phyloP scores from a whole-genome alignment of 805 yeast species.

The Tetrapisispora nanseiensis region DNA sequence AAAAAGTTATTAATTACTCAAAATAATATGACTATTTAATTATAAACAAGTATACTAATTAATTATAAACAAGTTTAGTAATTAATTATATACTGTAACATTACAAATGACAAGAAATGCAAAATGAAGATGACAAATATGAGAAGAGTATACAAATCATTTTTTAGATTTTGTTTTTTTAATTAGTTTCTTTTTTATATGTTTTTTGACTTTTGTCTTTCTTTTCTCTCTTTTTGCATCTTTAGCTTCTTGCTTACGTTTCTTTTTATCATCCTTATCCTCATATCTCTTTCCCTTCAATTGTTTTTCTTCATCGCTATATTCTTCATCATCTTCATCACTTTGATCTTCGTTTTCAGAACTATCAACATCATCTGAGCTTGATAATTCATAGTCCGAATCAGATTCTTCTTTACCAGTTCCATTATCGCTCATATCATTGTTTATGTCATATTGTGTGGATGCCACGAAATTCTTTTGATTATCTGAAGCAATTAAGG shows the following conservation, averaged over 20 bases:
- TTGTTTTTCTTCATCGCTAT: slow-evolving; percentile 30
- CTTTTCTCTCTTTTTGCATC: slow-evolving; percentile 72
- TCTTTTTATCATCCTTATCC: slow-evolving; percentile 69
- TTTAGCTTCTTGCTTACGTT: slow-evolving; percentile 65
- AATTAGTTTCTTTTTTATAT: slow-evolving; percentile 65
- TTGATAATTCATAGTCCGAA: slow-evolving; percentile 21
- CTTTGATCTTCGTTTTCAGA: slow-evolving; percentile 32
- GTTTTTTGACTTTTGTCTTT: slow-evolving; percentile 73
- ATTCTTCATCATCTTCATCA: slow-evolving; percentile 27
- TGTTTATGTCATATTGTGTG: slow-evolving; percentile 10
- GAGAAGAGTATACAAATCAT: slow-evolving; percentile 8
- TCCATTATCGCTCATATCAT: slow-evolving; percentile 14
- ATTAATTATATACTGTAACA: too few species aligned
- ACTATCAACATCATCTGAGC: slow-evolving; percentile 22
- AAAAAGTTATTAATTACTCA: not conserved
- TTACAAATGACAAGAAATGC: too few species aligned
- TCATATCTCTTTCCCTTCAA: slow-evolving; percentile 68
- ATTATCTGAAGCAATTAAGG: slow-evolving; percentile 41
- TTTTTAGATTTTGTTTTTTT: slow-evolving; percentile 41
- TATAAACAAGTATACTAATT: too few species aligned
- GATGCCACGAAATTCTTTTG: slow-evolving; percentile 18
- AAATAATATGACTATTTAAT: too few species aligned
- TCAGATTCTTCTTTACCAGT: slow-evolving; percentile 17
- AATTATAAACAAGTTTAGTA: too few species aligned
- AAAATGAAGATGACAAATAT: not conserved